phyloP scores from a whole-genome alignment of 1,284 basidiomycete genomes.

The Mycena sp. region DNA sequence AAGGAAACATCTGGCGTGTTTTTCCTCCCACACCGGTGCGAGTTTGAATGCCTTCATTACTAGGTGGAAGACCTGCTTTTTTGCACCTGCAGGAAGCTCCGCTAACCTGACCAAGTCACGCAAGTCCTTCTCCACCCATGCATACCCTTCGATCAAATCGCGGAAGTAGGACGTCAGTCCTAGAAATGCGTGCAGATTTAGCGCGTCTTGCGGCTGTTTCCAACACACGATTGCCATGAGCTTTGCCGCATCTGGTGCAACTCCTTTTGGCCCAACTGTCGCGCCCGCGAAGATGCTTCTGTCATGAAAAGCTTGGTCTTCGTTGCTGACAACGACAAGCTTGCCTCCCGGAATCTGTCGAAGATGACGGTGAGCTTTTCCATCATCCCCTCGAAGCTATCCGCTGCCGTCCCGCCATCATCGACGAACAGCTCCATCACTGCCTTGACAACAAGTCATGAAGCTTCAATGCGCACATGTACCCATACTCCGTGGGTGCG shows the following conservation, averaged over 20 bases:
- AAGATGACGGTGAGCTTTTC: conserved; percentile 35
- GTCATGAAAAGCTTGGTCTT: conserved; percentile 45
- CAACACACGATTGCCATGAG: conserved; percentile 47
- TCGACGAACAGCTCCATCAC: conserved; percentile 46
- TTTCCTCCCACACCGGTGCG: too few relatives aligned
- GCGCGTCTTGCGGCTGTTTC: conserved; percentile 38
- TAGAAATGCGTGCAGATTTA: conserved; percentile 37
- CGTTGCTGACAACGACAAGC: conserved; percentile 42
- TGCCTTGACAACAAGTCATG: conserved; percentile 16
- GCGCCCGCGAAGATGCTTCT: conserved; percentile 45
- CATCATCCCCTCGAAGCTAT: conserved; percentile 38
- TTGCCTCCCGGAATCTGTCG: conserved; percentile 28
- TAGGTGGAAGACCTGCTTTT: too few relatives aligned
- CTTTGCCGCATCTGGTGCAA: conserved; percentile 43
- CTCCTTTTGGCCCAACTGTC: conserved; percentile 39
- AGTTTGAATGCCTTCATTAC: too few relatives aligned
- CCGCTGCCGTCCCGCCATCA: conserved; percentile 38
- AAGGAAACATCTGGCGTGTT: too few relatives aligned
- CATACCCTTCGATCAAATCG: conserved; percentile 41
- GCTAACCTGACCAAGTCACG: conserved; percentile 36
- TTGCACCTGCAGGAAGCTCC: conserved; percentile 33
- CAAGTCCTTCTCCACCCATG: conserved; percentile 39
- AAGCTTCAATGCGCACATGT: conserved; percentile 27
- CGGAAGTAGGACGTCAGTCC: conserved; percentile 41
- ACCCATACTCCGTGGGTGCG: conserved; percentile 48